Percentiles rank a stretch among this genome's conserved stretches.
phyloP scores from a whole-genome alignment of 805 yeast genomes.

The Zygosaccharomyces gambellarensis region DNA sequence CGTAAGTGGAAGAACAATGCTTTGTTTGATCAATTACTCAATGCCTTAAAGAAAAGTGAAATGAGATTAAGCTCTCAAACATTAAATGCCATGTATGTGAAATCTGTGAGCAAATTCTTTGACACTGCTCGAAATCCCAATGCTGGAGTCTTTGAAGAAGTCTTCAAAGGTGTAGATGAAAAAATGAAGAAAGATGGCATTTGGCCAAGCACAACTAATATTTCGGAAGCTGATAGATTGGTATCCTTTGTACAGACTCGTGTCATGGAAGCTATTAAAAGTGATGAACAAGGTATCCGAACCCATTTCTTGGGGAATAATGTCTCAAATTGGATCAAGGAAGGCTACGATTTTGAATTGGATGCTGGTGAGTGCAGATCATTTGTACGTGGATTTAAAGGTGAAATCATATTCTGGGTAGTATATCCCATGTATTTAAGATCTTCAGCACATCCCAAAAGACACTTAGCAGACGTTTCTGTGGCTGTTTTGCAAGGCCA shows the following conservation, averaged over 20 bases:
- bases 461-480: constrained; percentile 17
- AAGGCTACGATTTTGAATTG: constrained; percentile 15
- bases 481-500: constrained; percentile 15
- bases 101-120: constrained; percentile 6
- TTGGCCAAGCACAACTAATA: constrained; percentile 4
- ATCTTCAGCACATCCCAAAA: constrained; percentile 10
- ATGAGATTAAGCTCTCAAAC: constrained; percentile 16
- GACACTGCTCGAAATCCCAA: constrained; percentile 2
- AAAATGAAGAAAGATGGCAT: constrained; percentile 8
- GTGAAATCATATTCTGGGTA: constrained; percentile 12
- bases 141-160: constrained; percentile 5
- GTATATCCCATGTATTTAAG: constrained; percentile 17
- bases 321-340: constrained; percentile 13
- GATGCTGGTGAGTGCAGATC: constrained; percentile 10
- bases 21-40: constrained; percentile 15
- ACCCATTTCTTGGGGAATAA: constrained; percentile 18
- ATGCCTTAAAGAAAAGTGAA: constrained; percentile 14
- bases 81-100: constrained; percentile 15
- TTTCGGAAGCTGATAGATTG: constrained; percentile 9
- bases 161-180: constrained; percentile 8
- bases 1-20: constrained; percentile 21
- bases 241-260: constrained; percentile 9
- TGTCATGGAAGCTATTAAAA: constrained; percentile 23
- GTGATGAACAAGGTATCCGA: constrained; percentile 23
- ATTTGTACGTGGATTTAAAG: constrained; percentile 10